Percentiles rank a stretch among this genome's conserved stretches.
Conservation (phyloP, 192 early-diverging fungal species). For the Geranomyces variabilis region DNA sequence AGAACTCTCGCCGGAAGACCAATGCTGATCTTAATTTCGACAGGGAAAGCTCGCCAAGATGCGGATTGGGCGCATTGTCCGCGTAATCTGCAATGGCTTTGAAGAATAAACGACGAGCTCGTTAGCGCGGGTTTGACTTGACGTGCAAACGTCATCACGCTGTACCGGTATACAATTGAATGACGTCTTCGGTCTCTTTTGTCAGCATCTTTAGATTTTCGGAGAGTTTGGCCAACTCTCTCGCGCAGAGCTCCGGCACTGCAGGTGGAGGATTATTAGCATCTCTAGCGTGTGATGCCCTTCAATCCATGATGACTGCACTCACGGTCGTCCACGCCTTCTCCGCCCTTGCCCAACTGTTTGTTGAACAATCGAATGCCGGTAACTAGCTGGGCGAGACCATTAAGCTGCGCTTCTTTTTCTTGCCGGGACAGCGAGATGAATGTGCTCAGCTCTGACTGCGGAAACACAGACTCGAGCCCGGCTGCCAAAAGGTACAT, state of each 20-base stretch:
- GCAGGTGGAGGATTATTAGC: neutral
- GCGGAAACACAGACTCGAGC: slow-evolving; percentile 66
- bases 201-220: slow-evolving; percentile 36
- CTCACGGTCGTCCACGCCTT: slow-evolving; percentile 57
- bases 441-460: slow-evolving; percentile 59
- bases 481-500: slow-evolving; percentile 45
- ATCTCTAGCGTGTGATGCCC: neutral
- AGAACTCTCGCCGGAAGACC: slow-evolving; percentile 54
- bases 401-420: slow-evolving; percentile 65
- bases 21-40: slow-evolving; percentile 39
- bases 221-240: slow-evolving; percentile 44
- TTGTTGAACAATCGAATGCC: slow-evolving; percentile 67
- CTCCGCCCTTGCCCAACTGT: slow-evolving; percentile 62
- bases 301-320: neutral
- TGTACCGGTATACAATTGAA: slow-evolving; percentile 52
- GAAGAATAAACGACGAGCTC: neutral
- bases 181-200: slow-evolving; percentile 42
- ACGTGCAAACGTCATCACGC: neutral
- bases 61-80: slow-evolving; percentile 35
- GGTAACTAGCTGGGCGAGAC: slow-evolving; percentile 59
- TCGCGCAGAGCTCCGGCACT: slow-evolving; percentile 52
- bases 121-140: neutral
- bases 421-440: slow-evolving; percentile 52
- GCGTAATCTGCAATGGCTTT: slow-evolving; percentile 49
- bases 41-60: slow-evolving; percentile 23